Percentiles rank a stretch among this genome's conserved stretches.
These are phyloP conservation scores for Erysiphe pulchra DNA, from an alignment of 2,329 filamentous ascomycete species.

Conservation along the genomic window DNA sequence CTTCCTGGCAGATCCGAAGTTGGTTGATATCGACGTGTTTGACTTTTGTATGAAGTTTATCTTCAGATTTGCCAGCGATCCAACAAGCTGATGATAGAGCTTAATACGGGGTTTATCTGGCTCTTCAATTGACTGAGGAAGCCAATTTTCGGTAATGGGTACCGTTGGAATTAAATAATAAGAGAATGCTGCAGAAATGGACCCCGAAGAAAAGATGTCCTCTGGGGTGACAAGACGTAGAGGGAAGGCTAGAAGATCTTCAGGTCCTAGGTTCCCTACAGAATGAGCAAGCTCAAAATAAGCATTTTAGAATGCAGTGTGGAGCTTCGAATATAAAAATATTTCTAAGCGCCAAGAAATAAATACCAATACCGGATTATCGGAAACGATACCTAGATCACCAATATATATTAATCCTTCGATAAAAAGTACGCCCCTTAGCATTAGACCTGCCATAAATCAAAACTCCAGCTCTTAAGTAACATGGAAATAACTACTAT, in stretches of 20 bases:
- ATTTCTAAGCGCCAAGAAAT: background rate
- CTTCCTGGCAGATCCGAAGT: background rate
- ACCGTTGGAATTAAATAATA: too few relatives aligned
- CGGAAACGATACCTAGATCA: background rate
- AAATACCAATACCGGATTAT: too few relatives aligned
- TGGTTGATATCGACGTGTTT: background rate
- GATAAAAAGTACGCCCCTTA: background rate
- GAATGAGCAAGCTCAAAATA: background rate
- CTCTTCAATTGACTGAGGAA: too few relatives aligned
- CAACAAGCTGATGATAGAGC: background rate
- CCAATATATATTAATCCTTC: background rate
- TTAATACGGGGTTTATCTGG: too few relatives aligned
- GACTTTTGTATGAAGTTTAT: background rate
- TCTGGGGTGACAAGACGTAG: background rate
- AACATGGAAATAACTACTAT: background rate
- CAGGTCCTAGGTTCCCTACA: background rate
- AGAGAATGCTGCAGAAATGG: background rate
- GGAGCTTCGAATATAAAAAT: background rate
- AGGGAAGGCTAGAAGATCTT: background rate
- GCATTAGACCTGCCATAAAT: background rate
- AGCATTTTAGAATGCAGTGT: background rate
- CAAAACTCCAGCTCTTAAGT: background rate
- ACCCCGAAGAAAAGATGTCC: background rate
- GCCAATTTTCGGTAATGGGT: too few relatives aligned
- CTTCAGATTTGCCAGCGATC: background rate